Base-by-base conservation (phyloP, 1,139 yeast genomes). In the Magnusiomyces tetraspermus region DNA sequence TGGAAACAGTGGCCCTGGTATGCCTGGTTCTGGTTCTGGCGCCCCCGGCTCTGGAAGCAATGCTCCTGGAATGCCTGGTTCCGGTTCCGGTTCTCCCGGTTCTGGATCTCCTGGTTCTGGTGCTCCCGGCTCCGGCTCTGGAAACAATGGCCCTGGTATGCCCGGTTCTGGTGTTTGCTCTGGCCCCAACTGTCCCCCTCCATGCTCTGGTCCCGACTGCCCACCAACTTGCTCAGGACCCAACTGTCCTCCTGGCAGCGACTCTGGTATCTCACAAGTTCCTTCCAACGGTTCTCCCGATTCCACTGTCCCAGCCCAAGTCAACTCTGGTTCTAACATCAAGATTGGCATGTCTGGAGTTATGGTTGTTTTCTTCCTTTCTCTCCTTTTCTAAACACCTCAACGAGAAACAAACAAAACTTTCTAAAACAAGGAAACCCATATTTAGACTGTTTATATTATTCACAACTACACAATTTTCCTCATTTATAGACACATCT, bases 221-320 rank as follows among this genome's bases (percentile, higher is more conserved):
- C 19, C 10, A 10, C 41, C 17, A n/a, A 6, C 19, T n/a, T 21
- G 13, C 41, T 10, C 19, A 21, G 17, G 13, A n/a, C 17, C 19
- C 41, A 13, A 24, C 24, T 19, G n/a, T n/a, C 38, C 38, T 6
- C 36, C 46, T 22, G 36, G 28, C 24, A n/a, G 24, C 31, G 15
- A 24, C 23, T 22, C 46, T 6, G n/a, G n/a, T n/a, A 19, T 4
- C n/a, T n/a, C n/a, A n/a, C n/a, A n/a, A n/a, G n/a, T n/a, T n/a
- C 37, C 48, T 11, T n/a, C n/a, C n/a, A 15, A 31, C 15, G 15
- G 15, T 31, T 15, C 36, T 19, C 11, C 15, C 19, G 46, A 44
- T 8, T 15, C 46, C n/a, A 44, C 33, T 28, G 28, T 28, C 21
- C 46, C 46, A 2, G 46, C 46, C 10, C 46, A 44, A 24, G 46